Evolutionary conservation across 75 land plant genomes (phyloP).

Genomic region (Larix kaempferi): DNA sequence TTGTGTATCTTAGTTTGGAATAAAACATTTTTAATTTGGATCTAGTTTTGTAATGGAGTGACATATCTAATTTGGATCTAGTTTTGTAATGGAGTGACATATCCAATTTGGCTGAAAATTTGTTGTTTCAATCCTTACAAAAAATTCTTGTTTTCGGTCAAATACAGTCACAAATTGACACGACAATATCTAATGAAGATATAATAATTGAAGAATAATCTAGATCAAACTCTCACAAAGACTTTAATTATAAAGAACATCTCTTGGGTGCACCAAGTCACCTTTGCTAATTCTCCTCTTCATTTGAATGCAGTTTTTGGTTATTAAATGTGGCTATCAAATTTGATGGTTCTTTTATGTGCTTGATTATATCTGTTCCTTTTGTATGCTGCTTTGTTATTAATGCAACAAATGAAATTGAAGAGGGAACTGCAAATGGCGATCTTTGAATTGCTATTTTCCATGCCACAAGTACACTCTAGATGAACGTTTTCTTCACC

Average conservation of each 20-base stretch:
- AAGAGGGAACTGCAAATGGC: constrained; percentile 14
- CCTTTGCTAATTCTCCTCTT: background rate
- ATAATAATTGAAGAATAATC: background rate
- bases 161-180: no score
- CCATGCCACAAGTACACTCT: constrained; percentile 9
- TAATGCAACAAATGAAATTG: constrained; percentile 11
- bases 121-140: background rate
- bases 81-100: no score
- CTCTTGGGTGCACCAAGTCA: constrained; percentile 6
- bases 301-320: background rate
- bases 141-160: background rate
- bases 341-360: background rate
- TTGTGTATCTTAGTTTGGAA: background rate
- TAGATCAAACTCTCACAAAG: background rate
- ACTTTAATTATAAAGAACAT: constrained; percentile 12
- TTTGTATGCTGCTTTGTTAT: background rate
- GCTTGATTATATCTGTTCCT: background rate
- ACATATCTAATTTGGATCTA: no score
- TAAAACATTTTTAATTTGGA: background rate
- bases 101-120: background rate
- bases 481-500: constrained; percentile 14
- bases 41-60: background rate
- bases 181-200: constrained; percentile 2
- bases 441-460: constrained; percentile 12
- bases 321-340: background rate